Conservation (phyloP, 2,329 filamentous ascomycete genomes). For the Colletotrichum eleusines region DNA sequence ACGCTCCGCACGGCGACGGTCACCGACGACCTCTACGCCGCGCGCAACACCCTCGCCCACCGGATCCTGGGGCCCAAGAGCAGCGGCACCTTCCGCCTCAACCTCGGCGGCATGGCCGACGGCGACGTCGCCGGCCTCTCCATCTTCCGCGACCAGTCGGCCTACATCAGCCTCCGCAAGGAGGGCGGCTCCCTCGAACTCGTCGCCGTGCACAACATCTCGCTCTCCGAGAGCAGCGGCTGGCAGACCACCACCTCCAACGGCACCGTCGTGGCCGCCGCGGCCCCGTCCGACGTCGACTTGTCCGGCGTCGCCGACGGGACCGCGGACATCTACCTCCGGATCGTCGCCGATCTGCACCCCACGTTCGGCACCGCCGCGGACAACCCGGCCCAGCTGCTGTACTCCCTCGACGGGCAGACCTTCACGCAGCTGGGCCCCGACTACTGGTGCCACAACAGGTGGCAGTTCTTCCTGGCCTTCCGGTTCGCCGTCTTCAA, state of each 20-base stretch:
- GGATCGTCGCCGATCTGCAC: slow-evolving; percentile 44
- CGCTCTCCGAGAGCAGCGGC: slow-evolving; percentile 44
- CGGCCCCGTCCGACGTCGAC: neutral
- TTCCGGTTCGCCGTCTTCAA: slow-evolving; percentile 64
- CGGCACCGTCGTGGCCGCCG: slow-evolving; percentile 45
- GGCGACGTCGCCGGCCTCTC: slow-evolving; percentile 65
- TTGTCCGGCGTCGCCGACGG: slow-evolving; percentile 14
- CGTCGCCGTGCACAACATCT: slow-evolving; percentile 47
- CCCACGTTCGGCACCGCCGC: slow-evolving; percentile 36
- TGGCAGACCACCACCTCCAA: slow-evolving; percentile 51
- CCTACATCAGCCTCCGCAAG: slow-evolving; percentile 62
- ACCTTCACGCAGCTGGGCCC: slow-evolving; percentile 53
- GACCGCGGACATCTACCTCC: slow-evolving; percentile 43
- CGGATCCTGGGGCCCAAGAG: slow-evolving; percentile 60
- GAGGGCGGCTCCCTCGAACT: slow-evolving; percentile 46
- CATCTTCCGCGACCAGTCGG: slow-evolving; percentile 63
- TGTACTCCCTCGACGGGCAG: slow-evolving; percentile 59
- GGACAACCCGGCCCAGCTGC: slow-evolving; percentile 42
- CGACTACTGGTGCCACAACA: slow-evolving; percentile 51
- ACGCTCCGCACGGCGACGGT: slow-evolving; percentile 61
- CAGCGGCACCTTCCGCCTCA: slow-evolving; percentile 61
- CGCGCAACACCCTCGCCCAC: slow-evolving; percentile 61
- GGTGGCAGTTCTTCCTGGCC: slow-evolving; percentile 61
- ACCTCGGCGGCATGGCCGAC: slow-evolving; percentile 59
- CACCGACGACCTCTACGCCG: slow-evolving; percentile 61